Base-by-base conservation (phyloP, 2,329 filamentous ascomycete species). In the Beauveria medogensis region DNA sequence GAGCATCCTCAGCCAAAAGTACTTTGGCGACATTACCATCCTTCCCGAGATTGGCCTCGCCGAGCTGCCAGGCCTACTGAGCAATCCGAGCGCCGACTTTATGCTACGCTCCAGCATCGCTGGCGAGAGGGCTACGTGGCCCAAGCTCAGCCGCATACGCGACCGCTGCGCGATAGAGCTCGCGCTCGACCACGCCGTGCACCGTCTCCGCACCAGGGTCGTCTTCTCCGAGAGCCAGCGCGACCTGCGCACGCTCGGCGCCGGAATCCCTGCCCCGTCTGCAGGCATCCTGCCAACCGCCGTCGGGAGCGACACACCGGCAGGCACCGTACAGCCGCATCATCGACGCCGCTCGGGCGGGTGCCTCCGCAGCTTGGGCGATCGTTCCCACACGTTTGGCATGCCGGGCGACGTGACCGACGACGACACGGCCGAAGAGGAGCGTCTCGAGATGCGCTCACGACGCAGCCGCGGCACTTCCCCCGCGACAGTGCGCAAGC, bases 11-110 rank as follows among this genome's bases (percentile, higher is more conserved):
- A 92, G 87, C 65, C 93, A 97, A 69, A 91, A 89, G 65, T 97
- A 97, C 69, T 92, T 90, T 2, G 93, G 93, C 7, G 92, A 97
- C 72, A 96, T 97, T 70, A 97, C 92, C 50, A 96, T 97, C 59
- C 80, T 96, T 37, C 92, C 92, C 0, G 85, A 91, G 59, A 87
- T 96, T 62, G 83, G 82, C 5, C 85, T 89, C 57, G 80, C 85
- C 8, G 88, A 95, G 64, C 83, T 95, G 24, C 87, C 89, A 1
- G 82, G 83, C 9, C 86, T 97, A 28, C 78, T 97, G 50, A 88
- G 82, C 64, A 97, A 97, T 62, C 93, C 93, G 1, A 92, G 89
- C 0, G 77, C 85, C 0, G 90, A 92, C 5, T 97, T 96, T 71
- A 96, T 97, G 90, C 73, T 88, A 5, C 82, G 88, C 52, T 88